Evolutionary conservation across 2,329 filamentous ascomycete species (phyloP), one percentile per base, ranked within the genome.

Genomic region (Cytospora leucostoma): DNA sequence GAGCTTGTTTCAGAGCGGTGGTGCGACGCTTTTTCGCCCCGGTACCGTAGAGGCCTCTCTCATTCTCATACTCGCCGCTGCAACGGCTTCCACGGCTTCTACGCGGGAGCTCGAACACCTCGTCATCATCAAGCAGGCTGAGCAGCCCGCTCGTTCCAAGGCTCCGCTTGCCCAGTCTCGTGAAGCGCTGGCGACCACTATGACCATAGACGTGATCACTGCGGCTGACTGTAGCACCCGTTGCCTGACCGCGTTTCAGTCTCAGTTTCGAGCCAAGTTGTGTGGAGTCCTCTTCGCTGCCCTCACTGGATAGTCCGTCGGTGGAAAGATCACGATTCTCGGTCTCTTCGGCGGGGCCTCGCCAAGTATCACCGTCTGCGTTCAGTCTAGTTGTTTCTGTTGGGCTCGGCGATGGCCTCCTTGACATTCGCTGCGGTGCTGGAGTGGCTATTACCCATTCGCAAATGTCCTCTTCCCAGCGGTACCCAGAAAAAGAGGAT

Each of bases 401-500:
- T 47, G 44, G 13, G n/a, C 44, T 47, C 44, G 44, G n/a, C 44
- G 44, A 47, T 21, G n/a, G 10, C 44, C 44, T 47, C n/a, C 44
- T n/a, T 11, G 44, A 21, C n/a, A 47, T 21, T 35, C 50, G 50
- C 12, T 27, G n/a, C 19, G 53, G 54, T 27, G 50, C 57, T 17
- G 57, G 61, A 10, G 67, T 71, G 7, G 66, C 66, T 3, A 70
- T 67, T 13, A 76, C 71, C 74, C 74, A 77, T 66, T 77, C 75
- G 61, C 74, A 74, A 57, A 77, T 76, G n/a, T 71, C 74, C 27
- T 75, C 74, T 27, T 77, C 75, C 74, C 74, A 77, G 7, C 69
- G 67, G 51, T 74, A 74, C 0, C 73, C 73, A 1, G 68, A 65
- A 59, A 71, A 69, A 5, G 58, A 44, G n/a, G 55, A 67, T 2